Evolutionary conservation across 2,329 filamentous ascomycete species (phyloP), one percentile per base, ranked within the genome.

Genomic region (Parafenestella ontariensis): DNA sequence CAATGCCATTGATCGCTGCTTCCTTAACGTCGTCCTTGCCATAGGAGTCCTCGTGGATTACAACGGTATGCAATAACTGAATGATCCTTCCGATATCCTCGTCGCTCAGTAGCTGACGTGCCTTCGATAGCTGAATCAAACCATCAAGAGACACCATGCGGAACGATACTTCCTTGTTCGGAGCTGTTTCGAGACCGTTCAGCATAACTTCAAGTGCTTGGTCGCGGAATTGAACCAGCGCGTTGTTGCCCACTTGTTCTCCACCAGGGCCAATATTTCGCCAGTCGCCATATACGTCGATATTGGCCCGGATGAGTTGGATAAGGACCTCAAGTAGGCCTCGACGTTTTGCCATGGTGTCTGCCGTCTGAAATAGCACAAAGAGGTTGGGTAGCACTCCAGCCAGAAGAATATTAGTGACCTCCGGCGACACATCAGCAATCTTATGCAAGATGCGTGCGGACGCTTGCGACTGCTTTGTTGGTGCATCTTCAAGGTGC

Each of bases 401-500:
- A 63, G 84, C 81, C 9, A 86, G 75, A 9, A 88, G 71, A 37
- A 84, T 77, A 46, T 82, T 81, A 46, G 85, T 85, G 0, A 86
- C 80, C 17, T 80, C 71, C 1, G 79, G 72, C 17, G 85, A 86
- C 5, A 85, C 82, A 41, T 81, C 78, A 1, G 85, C 82, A 10
- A 87, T 74, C 6, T 81, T 82, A 33, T 81, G 77, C 15, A 89
- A 68, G 17, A 89, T 88, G 23, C 84, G 81, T 17, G 85, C 85
- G 3, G 86, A 82, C 9, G 86, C 86, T 64, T 85, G 85, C 3
- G 87, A 88, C 66, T 89, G 85, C 67, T 89, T 89, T 5, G 87
- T 87, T 40, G 87, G 86, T 6, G 87, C 87, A 66, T 89, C 87
- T 63, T 86, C 85, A 3, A 89, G 77, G 64, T 89, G 86, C 57